phyloP scores from a whole-genome alignment of 345 rosid species.

The Eucalyptus sp. region DNA sequence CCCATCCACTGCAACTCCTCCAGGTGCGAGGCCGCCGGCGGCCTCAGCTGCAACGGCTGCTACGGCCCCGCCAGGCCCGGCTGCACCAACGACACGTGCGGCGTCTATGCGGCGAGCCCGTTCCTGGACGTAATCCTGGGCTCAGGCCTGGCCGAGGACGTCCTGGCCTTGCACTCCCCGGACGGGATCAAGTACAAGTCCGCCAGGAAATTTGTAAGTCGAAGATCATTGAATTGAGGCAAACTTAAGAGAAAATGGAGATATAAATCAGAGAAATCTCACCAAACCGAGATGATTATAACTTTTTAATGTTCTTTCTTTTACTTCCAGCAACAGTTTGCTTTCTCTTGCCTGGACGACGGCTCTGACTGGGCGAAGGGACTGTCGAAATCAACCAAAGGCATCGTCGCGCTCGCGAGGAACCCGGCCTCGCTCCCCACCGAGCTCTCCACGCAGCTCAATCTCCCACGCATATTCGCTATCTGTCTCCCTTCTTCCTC shows the following conservation, averaged over 20 bases:
- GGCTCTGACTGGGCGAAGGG: not conserved
- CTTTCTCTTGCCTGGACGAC: not conserved
- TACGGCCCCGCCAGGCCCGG: not conserved
- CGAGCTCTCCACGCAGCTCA: conserved; percentile 1
- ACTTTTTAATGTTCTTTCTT: not conserved
- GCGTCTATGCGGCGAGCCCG: conserved; percentile 6
- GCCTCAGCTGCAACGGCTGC: not conserved
- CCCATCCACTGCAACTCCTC: conserved; percentile 15
- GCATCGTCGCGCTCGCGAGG: conserved; percentile 11
- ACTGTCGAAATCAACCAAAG: conserved; percentile 1
- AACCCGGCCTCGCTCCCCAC: not conserved
- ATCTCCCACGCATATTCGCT: conserved; percentile 2
- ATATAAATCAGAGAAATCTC: not conserved
- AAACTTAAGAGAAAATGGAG: not conserved
- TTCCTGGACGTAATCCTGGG: not conserved
- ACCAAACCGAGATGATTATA: not conserved
- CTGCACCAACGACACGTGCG: conserved; percentile 29
- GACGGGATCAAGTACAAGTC: conserved; percentile 1
- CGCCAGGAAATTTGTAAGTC: not conserved
- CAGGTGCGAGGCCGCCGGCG: conserved; percentile 7
- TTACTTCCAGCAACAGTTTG: not conserved
- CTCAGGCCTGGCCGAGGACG: conserved; percentile 12
- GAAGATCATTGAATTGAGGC: not conserved
- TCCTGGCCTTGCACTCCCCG: not conserved
- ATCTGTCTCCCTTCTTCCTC: conserved; percentile 11